Base-by-base conservation (phyloP, 1,284 basidiomycete genomes). In the Sporisorium sorghi region DNA sequence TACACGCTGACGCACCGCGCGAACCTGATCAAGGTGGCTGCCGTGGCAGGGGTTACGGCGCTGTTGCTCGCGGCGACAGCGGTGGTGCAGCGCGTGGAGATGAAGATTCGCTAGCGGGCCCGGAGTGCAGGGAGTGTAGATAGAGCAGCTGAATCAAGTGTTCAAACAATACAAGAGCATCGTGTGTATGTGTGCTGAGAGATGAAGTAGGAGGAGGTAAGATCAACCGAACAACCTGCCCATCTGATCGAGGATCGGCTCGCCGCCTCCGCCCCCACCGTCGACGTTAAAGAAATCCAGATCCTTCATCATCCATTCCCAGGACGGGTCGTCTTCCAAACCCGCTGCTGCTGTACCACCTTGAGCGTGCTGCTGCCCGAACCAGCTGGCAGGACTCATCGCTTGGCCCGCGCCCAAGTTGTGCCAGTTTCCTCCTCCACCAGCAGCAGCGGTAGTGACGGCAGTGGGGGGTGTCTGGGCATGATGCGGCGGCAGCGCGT, bases 241-340 rank as follows among this genome's bases (percentile, higher is more conserved):
- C 68, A 75, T 72, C 42, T 75, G 73, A 19, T 75, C 73, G 32
- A 75, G 37, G 32, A 75, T 71, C 15, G 73, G 73, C 32, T 71
- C 63, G 14, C 73, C 73, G 6, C 68, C 73, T 11, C 58, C 66
- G 1, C 63, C 67, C 1, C 73, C 73, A 2, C 73, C 73, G n/a
- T 70, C 66, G 5, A 75, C 58, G 19, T 14, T 46, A 55, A 64
- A 60, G 35, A 75, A 72, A 28, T 71, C 62, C 3, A 75, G 49
- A 32, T 72, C 68, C 15, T 43, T 48, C 67, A 74, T 72, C 72
- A 74, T 71, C 67, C 72, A 74, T 26, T 70, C 59, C 72, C 72
- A 70, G 17, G 42, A 42, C 15, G 51, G 59, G 32, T 72, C 68
- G 21, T 54, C 17, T 40, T 65, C 44, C 23, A 58, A 4, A 23